Base-by-base conservation (phyloP, 2,329 filamentous ascomycete species). In the Fusarium mangiferae region DNA sequence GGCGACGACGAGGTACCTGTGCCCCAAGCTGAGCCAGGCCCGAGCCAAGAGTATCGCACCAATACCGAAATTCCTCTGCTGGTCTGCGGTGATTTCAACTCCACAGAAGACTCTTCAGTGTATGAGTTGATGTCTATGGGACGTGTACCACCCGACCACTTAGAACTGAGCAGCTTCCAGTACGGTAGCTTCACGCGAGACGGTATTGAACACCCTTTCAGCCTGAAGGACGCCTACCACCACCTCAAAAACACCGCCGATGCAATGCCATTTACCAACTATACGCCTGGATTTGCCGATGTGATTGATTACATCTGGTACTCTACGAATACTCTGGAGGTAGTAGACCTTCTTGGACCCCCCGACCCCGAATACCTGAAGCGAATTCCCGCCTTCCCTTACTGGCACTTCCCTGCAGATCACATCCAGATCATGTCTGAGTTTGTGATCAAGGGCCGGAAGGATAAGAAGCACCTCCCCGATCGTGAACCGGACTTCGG, bases 231-330 rank as follows among this genome's bases (percentile, higher is more conserved):
- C 28, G 92, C 95, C 7, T 99, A 99, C 82, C 90, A 90, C 41
- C 90, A 93, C 72, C 92, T 97, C 59, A 92, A 92, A 72, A 93
- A 96, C 80, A 91, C 96, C 41, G 91, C 92, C 12, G 93, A 95
- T 66, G 94, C 98, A 81, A 85, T 98, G 77, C 91, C 91, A 9
- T 99, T 98, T 82, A 99, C 96, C 52, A 99, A 99, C 83, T 99
- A 98, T 83, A 97, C 95, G 20, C 95, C 96, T 3, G 91, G 91
- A n/a, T 99, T 98, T 84, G 90, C 90, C 58, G 95, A 95, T 71
- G 94, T 97, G 65, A 93, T 99, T 75, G 96, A 99, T 82, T 98
- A 98, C 83, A 94, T 99, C 78, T 98, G 95, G 95, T 99, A 97
- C 84, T 95, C 95, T 64, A 96, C 94, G 66, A 98, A 96, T 82